These are phyloP conservation scores for Trichoderma cornu-damae DNA, from an alignment of 2,329 filamentous ascomycete genomes.

Conservation along the genomic window DNA sequence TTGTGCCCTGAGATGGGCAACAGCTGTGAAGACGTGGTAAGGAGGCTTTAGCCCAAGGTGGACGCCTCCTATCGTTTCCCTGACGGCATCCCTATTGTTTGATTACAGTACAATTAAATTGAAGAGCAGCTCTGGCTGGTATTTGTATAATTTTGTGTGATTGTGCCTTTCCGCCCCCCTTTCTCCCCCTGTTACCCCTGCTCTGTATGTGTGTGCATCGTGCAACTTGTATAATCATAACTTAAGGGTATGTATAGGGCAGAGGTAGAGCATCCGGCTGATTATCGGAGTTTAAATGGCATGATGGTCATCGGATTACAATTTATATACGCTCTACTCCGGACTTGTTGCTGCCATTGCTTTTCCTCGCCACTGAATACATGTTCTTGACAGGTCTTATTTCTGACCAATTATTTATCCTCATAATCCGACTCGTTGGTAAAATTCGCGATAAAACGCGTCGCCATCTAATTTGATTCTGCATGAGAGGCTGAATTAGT, in stretches of 20 bases:
- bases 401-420: too few relatives aligned
- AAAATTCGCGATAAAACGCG: too few relatives aligned
- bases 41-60: neutral
- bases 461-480: too few relatives aligned
- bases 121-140: constrained; percentile 2
- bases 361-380: neutral
- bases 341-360: neutral
- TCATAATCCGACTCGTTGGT: too few relatives aligned
- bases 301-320: neutral
- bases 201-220: too few relatives aligned
- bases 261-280: neutral
- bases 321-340: neutral
- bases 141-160: neutral
- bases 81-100: constrained; percentile 6
- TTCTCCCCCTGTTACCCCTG: too few relatives aligned
- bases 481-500: too few relatives aligned
- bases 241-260: too few relatives aligned
- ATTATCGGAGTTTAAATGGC: neutral
- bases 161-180: neutral
- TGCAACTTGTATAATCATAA: too few relatives aligned
- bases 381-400: too few relatives aligned
- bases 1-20: neutral
- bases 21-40: neutral
- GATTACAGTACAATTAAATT: constrained; percentile 18
- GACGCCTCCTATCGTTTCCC: constrained; percentile 1